A percentile compares a stretch with the other conserved stretches of the same genome.
phyloP scores from a whole-genome alignment of 2,329 filamentous ascomycete genomes.

The Penicillium psychrosexuale region DNA sequence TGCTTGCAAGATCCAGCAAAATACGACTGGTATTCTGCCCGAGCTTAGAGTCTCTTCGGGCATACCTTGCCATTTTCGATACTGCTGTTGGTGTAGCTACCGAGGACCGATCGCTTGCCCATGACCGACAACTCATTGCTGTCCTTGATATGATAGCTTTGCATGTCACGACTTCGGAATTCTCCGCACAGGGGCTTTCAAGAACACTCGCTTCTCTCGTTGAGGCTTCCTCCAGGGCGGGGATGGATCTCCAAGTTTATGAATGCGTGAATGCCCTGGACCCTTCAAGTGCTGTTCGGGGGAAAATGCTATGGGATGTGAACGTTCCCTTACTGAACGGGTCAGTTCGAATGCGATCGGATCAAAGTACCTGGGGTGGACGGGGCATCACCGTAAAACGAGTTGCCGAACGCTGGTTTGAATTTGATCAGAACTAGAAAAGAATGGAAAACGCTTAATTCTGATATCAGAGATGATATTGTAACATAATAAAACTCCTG shows the following conservation, averaged over 20 bases:
- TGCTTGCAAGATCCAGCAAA: constrained; percentile 65
- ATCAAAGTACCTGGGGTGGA: constrained; percentile 54
- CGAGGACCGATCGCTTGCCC: background rate
- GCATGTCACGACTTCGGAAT: constrained; percentile 45
- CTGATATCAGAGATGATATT: constrained; percentile 8
- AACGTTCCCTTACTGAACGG: constrained; percentile 62
- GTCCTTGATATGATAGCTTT: constrained; percentile 43
- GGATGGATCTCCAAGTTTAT: constrained; percentile 37
- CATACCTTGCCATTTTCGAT: constrained; percentile 62
- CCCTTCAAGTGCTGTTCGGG: constrained; percentile 28
- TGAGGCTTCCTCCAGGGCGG: constrained; percentile 34
- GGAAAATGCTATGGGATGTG: constrained; percentile 46
- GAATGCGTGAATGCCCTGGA: constrained; percentile 39
- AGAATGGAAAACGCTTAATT: constrained; percentile 9
- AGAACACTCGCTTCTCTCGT: constrained; percentile 43
- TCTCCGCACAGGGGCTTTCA: constrained; percentile 49
- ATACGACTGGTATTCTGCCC: constrained; percentile 70
- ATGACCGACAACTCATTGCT: constrained; percentile 29
- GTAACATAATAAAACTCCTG: constrained; percentile 26
- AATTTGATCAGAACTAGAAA: constrained; percentile 43
- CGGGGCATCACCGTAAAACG: constrained; percentile 57
- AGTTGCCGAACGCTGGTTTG: constrained; percentile 66
- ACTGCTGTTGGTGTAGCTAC: background rate
- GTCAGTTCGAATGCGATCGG: constrained; percentile 49
- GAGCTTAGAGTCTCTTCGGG: constrained; percentile 72